A percentile compares a stretch with the other conserved stretches of the same genome.
Evolutionary conservation across 2,329 filamentous ascomycete genomes (phyloP).

Genomic region (Xylaria multiplex): DNA sequence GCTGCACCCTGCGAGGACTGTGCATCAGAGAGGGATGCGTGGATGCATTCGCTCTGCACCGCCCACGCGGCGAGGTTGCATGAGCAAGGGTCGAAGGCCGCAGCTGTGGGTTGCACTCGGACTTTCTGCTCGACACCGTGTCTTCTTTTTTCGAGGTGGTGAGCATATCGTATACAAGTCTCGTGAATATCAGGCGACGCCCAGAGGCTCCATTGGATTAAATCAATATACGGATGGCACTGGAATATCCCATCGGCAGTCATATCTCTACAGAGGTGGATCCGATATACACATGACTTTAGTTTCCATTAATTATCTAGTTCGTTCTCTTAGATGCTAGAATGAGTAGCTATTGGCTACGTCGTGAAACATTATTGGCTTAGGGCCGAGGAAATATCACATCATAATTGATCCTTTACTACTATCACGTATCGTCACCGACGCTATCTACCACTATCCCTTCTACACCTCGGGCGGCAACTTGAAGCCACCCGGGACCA

Average conservation of each 20-base stretch:
- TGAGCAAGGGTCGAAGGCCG: constrained; percentile 19
- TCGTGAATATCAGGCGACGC: constrained; percentile 16
- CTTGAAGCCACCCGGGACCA: constrained; percentile 44
- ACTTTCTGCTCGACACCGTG: constrained; percentile 12
- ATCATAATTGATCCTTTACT: constrained; percentile 25
- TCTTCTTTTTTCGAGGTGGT: not conserved
- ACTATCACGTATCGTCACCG: constrained; percentile 15
- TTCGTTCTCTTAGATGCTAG: not conserved
- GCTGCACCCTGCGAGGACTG: constrained; percentile 33
- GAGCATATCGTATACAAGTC: not conserved
- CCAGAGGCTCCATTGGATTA: constrained; percentile 2
- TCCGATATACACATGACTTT: constrained; percentile 9
- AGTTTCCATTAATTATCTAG: constrained; percentile 6
- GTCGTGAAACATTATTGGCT: constrained; percentile 26
- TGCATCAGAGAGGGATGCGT: constrained; percentile 27
- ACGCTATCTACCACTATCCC: constrained; percentile 22
- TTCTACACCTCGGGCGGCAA: constrained; percentile 32
- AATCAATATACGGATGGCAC: not conserved
- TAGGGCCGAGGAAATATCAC: constrained; percentile 21
- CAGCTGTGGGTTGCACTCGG: constrained; percentile 30
- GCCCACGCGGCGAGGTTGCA: constrained; percentile 39
- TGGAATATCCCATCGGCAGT: constrained; percentile 1
- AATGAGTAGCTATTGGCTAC: constrained; percentile 11
- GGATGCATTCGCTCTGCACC: constrained; percentile 22
- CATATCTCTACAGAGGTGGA: constrained; percentile 3